A percentile compares a stretch with the other conserved stretches of the same genome.
These are phyloP conservation scores for Miamiensis avidus DNA, from an alignment of 169 alveolate species.

Conservation along the genomic window DNA sequence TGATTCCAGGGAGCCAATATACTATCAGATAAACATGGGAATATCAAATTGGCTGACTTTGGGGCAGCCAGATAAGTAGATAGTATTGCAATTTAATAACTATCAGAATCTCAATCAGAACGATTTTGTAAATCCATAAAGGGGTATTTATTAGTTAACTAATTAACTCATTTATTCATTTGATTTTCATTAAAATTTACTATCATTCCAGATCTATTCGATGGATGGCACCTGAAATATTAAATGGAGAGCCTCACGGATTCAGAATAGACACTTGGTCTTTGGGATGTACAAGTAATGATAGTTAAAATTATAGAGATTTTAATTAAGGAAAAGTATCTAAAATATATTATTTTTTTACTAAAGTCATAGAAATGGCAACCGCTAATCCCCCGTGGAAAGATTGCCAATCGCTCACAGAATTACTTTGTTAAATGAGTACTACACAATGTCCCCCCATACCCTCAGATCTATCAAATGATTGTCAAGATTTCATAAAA, in stretches of 20 bases:
- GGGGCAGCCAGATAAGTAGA: slow-evolving; percentile 68
- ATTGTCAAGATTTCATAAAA: slow-evolving; percentile 30
- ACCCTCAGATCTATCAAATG: slow-evolving; percentile 27
- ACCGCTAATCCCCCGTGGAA: slow-evolving; percentile 47
- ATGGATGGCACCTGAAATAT: slow-evolving; percentile 79
- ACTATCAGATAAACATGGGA: slow-evolving; percentile 68
- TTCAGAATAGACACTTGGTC: slow-evolving; percentile 68
- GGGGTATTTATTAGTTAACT: slow-evolving; percentile 1
- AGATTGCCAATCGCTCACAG: slow-evolving; percentile 20
- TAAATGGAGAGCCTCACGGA: slow-evolving; percentile 46
- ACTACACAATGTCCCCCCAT: slow-evolving; percentile 40
- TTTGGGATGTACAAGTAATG: slow-evolving; percentile 56
- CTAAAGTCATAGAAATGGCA: slow-evolving; percentile 39
- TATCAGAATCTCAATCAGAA: slow-evolving; percentile 65
- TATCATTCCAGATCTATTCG: slow-evolving; percentile 58
- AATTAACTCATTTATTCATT: not conserved
- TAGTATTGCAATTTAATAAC: slow-evolving; percentile 21
- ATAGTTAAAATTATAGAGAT: no score
- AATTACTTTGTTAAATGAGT: slow-evolving; percentile 4
- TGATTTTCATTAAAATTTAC: not conserved
- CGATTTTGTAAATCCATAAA: slow-evolving; percentile 56
- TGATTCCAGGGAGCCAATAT: slow-evolving; percentile 67
- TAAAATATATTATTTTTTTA: no score
- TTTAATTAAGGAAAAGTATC: no score
- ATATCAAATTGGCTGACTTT: slow-evolving; percentile 78